Evolutionary conservation across 495 filamentous ascomycete genomes (phyloP).

Genomic region (Cercophora newfieldiana): DNA sequence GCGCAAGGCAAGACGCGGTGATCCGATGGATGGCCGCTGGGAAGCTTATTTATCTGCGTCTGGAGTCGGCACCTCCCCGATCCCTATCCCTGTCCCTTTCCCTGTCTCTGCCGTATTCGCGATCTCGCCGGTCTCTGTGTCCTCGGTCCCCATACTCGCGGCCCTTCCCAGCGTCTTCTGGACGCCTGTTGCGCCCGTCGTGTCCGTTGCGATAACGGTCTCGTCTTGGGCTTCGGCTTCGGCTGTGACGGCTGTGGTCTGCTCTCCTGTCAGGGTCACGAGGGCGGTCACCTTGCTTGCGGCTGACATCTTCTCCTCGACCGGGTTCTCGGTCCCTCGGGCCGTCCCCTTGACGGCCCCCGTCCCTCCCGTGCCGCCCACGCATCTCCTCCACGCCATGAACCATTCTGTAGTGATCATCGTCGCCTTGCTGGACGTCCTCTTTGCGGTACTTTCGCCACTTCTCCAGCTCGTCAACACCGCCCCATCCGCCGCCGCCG

Average conservation of each 20-base stretch:
- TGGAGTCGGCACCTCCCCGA: conserved; percentile 19
- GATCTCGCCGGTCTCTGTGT: conserved; percentile 23
- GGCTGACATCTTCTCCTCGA: background rate
- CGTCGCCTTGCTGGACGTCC: conserved; percentile 47
- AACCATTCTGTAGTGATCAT: conserved; percentile 71
- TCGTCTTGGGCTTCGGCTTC: conserved; percentile 44
- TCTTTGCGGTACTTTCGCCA: conserved; percentile 84
- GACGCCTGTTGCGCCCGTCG: conserved; percentile 25
- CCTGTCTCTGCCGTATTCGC: conserved; percentile 21
- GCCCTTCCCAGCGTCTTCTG: background rate
- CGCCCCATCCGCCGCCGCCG: conserved; percentile 87
- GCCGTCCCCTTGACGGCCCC: conserved; percentile 8
- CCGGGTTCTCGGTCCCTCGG: background rate
- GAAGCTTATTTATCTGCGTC: conserved; percentile 20
- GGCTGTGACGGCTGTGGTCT: conserved; percentile 35
- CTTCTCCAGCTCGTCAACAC: conserved; percentile 81
- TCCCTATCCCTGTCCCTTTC: conserved; percentile 23
- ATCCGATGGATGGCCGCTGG: conserved; percentile 4
- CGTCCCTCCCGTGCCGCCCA: conserved; percentile 41
- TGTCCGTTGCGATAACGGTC: conserved; percentile 32
- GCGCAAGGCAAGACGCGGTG: background rate
- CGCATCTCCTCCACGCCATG: conserved; percentile 73
- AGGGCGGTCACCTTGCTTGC: conserved; percentile 11
- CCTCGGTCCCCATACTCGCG: conserved; percentile 9
- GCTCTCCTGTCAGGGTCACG: conserved; percentile 23